Base-by-base conservation (phyloP, 2,329 filamentous ascomycete genomes). In the Trichophyton mentagrophytes region DNA sequence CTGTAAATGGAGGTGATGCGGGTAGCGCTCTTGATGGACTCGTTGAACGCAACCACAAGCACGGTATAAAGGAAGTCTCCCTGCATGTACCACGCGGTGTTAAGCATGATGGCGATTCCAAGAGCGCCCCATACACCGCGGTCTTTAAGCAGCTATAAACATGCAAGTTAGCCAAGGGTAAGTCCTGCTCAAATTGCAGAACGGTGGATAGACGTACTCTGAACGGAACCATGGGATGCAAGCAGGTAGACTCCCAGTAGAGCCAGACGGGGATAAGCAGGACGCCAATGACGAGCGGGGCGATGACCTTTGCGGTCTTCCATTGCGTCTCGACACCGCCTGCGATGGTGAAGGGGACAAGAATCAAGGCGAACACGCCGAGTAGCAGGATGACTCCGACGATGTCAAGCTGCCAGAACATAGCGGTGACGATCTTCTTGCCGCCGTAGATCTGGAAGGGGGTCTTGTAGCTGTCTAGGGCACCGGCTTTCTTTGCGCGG, bases 51-150 rank as follows among this genome's bases (percentile, higher is more conserved):
- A 17, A 87, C 81, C 9, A 80, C 69, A 1, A 87, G 78, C 1
- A 86, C 79, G 0, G 84, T 84, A 72, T 80, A 86, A 2, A 87
- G 77, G 69, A 81, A 86, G 67, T 85, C 81, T 22, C 80, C 82
- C 69, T 87, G 84, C 70, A 85, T 77, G 63, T 79, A 80, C 83
- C 83, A 86, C 0, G 72, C 69, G 66, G 80, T 82, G 73, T 81
- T 82, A 66, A 83, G 75, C 66, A 80, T 71, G 55, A 77, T 63
- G 7, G 78, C 83, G 49, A 87, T 84, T 2, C 80, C 82, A 33
- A 87, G 70, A 3, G 84, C 78, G 3, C 77, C 82, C 82, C 84
- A 86, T 27, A 86, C 79, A n/a, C 77, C 78, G 22, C 85, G 82
- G 67, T 87, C 83, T 70, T 80, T 83, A 66, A 87, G 76, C 1